Base-by-base conservation (phyloP, 192 early-diverging fungal species). In the Lunasporangiospora selenospora region DNA sequence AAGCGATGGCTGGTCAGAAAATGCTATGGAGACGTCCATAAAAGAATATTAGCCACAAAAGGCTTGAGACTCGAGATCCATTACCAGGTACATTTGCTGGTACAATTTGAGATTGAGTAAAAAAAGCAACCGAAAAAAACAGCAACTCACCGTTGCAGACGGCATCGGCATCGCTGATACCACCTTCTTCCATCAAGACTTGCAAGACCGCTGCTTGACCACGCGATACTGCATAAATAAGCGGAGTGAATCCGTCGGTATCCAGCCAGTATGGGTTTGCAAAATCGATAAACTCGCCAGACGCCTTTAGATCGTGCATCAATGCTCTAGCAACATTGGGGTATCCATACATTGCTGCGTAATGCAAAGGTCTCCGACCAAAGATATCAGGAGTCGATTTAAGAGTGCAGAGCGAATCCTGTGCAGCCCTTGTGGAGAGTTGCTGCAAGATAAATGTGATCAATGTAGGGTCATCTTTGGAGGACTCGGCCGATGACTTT, bases 311-410 rank as follows among this genome's bases (percentile, higher is more conserved):
- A 61, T 83, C 77, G 29, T 52, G 33, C 19, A 90, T 52, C 8
- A 90, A 61, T 0, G 77, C 58, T 12, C 54, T 50, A 3, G 82
- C 73, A n/a, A 81, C 78, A 23, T 69, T 65, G 23, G 78, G 48
- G 38, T 77, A 73, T 21, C 82, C 82, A 9, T 81, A 62, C 75
- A 85, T 76, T 5, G 83, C 84, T 18, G 86, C 80, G 36, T 88
- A 88, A 34, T 90, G 88, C 30, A 90, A 48, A 3, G 88, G 83
- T 2, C 80, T 79, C 26, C 87, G 75, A 13, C 86, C 87, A 47
- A 81, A 64, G 48, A 84, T 82, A 56, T 90, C 88, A 3, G 39
- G 59, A 24, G 67, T 75, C 23, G 46, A 75, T 26, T 65, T 67
- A 26, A 82, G 53, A 26, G 58, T 53, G 21, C 75, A 60, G 1